Base-by-base conservation (phyloP, 306 rosid species). In the Quercus engelmannii region DNA sequence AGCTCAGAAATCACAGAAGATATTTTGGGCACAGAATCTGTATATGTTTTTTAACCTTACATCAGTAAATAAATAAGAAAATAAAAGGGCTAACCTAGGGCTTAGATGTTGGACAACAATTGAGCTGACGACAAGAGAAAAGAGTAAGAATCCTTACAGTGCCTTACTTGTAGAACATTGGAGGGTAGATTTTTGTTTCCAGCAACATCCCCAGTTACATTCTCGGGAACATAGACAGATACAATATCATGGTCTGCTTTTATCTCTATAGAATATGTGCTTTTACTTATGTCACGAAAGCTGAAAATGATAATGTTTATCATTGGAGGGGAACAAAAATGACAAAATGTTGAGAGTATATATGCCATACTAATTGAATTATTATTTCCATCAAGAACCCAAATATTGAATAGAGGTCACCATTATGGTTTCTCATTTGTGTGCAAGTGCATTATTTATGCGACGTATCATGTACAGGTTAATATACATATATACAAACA, bases 181-280 rank as follows among this genome's bases (percentile, higher is more conserved):
- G 98, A 94, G 75, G 95, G 89, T 31, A 91, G 86, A 84, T 94
- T 94, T 86, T 78, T 84, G 85, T 94, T 94, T 78, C 97, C 98
- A 54, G 97, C 87, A 82, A 94, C 87, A 82, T 94, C 98, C 4
- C 11, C 71, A 3, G 98, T 89, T 75, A 81, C 82, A 56, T 92
- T 94, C 81, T 86, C 97, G 1, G 97, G 98, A 76, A 94, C 90
- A 59, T 79, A 76, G 79, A 92, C 83, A 55, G 83, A 87, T 62
- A 94, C 79, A 23, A 83, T 41, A 73, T 80, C 86, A 17, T 86
- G 75, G 71, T 81, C 77, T 74, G 92, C 97, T 86, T 77, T 82
- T 84, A 92, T 73, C 84, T 89, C 93, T 71, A 90, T 63, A 54
- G 83, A 14, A 83, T 89, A 94, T 59, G 73, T 81, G 86, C 83